These are phyloP conservation scores for Claviceps humidiphila DNA, from an alignment of 2,329 filamentous ascomycete genomes.

Conservation along the genomic window DNA sequence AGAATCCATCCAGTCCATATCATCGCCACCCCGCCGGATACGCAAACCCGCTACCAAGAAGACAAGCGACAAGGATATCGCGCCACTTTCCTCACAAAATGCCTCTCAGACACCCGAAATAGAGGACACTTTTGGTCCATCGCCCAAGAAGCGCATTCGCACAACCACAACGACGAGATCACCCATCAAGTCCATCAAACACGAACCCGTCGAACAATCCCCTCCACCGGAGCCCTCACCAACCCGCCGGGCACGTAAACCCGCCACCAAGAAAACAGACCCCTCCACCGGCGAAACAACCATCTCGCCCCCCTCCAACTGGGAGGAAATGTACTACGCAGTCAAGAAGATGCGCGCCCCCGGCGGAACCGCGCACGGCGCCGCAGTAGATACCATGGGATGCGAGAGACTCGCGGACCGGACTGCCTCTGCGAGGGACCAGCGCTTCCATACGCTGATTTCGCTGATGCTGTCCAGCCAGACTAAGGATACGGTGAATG, in stretches of 20 bases:
- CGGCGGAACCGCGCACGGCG: conserved; percentile 47
- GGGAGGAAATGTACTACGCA: conserved; percentile 67
- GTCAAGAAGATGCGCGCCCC: conserved; percentile 63
- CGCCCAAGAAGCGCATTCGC: conserved; percentile 13
- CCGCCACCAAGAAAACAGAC: conserved; percentile 31
- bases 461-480: conserved; percentile 85
- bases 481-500: conserved; percentile 86
- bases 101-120: conserved; percentile 29
- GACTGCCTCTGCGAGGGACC: conserved; percentile 36
- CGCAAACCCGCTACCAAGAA: too few species aligned
- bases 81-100: conserved; percentile 10
- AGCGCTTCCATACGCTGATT: conserved; percentile 75
- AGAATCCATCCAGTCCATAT: too few species aligned
- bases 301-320: conserved; percentile 56
- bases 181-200: conserved; percentile 20
- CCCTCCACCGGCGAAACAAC: conserved; percentile 25
- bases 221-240: conserved; percentile 16
- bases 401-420: conserved; percentile 62
- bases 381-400: conserved; percentile 95
- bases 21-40: too few species aligned
- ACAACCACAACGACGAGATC: conserved; percentile 3
- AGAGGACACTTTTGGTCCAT: conserved; percentile 36
- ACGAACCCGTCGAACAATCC: conserved; percentile 17
- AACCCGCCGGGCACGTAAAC: conserved; percentile 26
- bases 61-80: conserved; percentile 12